Conservation (phyloP, 2,329 filamentous ascomycete species). For the Fusarium praegraminearum region DNA sequence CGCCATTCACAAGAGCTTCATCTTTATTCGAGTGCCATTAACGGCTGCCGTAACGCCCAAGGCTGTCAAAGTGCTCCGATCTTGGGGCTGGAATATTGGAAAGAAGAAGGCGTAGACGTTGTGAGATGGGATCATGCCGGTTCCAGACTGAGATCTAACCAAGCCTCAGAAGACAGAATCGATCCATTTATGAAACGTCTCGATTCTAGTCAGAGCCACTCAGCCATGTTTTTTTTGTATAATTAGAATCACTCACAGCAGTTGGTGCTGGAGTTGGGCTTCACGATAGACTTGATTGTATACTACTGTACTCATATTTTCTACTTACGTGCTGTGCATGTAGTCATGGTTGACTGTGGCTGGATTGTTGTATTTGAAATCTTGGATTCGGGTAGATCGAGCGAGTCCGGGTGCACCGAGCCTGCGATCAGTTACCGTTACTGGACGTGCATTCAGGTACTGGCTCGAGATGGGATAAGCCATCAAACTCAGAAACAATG, state of each 20-base stretch:
- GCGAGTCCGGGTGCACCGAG: slow-evolving; percentile 11
- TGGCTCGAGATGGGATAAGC: slow-evolving; percentile 19
- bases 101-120: slow-evolving; percentile 63
- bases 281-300: slow-evolving; percentile 24
- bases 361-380: slow-evolving; percentile 11
- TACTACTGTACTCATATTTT: slow-evolving; percentile 2
- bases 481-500: slow-evolving; percentile 25
- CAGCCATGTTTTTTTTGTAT: slow-evolving; percentile 26
- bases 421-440: slow-evolving; percentile 15
- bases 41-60: slow-evolving; percentile 92
- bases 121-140: slow-evolving; percentile 17
- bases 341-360: neutral
- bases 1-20: slow-evolving; percentile 97
- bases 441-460: slow-evolving; percentile 19
- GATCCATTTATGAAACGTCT: slow-evolving; percentile 22
- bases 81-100: slow-evolving; percentile 96
- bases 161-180: slow-evolving; percentile 16
- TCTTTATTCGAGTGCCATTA: slow-evolving; percentile 93
- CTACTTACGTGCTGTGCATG: neutral
- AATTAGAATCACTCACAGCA: slow-evolving; percentile 17
- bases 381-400: slow-evolving; percentile 13
- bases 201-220: slow-evolving; percentile 12
- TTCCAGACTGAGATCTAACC: slow-evolving; percentile 23
- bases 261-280: slow-evolving; percentile 14
- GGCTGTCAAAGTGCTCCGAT: slow-evolving; percentile 87